Conservation (phyloP, 345 rosid genomes). For the Carallia pectinifolia region DNA sequence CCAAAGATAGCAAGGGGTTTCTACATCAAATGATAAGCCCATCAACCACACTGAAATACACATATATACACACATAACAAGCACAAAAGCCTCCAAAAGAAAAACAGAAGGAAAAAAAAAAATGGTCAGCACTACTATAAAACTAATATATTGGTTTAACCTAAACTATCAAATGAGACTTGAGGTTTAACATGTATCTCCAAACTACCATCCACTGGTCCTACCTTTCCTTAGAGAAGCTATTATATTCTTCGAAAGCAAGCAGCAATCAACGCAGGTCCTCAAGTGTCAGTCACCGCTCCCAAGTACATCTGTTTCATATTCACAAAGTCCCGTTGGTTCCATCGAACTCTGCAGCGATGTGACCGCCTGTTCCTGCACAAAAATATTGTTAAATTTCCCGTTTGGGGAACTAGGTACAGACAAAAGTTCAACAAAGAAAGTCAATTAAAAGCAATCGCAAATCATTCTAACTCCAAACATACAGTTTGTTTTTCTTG, state of each 20-base stretch:
- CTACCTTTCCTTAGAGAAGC: neutral
- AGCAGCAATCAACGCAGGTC: slow-evolving; percentile 18
- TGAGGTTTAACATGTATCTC: slow-evolving; percentile 15
- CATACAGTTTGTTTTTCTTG: neutral
- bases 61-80: slow-evolving; percentile 26
- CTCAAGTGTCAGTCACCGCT: slow-evolving; percentile 26
- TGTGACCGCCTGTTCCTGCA: slow-evolving; percentile 5
- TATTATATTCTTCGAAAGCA: slow-evolving; percentile 9
- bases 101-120: neutral
- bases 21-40: slow-evolving; percentile 12
- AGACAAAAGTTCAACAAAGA: neutral
- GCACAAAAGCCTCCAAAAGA: slow-evolving; percentile 24
- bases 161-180: slow-evolving; percentile 16
- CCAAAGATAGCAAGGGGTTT: slow-evolving; percentile 12
- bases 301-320: slow-evolving; percentile 28
- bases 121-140: slow-evolving; percentile 24
- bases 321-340: slow-evolving; percentile 40
- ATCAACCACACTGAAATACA: slow-evolving; percentile 15
- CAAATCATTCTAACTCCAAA: neutral
- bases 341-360: neutral
- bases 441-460: neutral
- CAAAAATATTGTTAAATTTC: neutral
- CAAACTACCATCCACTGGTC: slow-evolving; percentile 23
- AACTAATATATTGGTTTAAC: slow-evolving; percentile 20
- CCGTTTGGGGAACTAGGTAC: neutral